phyloP scores from a whole-genome alignment of 2,329 filamentous ascomycete genomes.

The Fusarium falciforme region DNA sequence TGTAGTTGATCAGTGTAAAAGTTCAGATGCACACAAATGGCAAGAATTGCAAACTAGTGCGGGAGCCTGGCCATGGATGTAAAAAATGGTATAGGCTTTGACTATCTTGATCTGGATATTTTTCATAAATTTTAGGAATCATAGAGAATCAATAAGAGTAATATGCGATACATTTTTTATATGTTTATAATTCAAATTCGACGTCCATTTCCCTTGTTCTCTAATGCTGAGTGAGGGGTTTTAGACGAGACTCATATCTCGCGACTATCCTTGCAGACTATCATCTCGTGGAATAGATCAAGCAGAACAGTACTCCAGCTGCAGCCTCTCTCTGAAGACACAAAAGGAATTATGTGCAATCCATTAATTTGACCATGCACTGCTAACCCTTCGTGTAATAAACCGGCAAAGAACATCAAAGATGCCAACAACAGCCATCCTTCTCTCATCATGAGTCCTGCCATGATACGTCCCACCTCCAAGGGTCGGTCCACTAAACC shows the following conservation, averaged over 20 bases:
- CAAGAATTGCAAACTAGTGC: background rate
- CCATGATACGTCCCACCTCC: constrained; percentile 3
- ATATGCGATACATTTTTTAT: background rate
- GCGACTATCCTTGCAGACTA: background rate
- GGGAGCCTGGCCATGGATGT: background rate
- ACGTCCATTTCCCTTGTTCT: background rate
- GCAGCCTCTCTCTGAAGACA: background rate
- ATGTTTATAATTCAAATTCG: background rate
- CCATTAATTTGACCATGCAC: background rate
- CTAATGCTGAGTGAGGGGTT: background rate
- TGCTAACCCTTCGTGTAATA: no score
- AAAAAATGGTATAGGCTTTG: background rate
- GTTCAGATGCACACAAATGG: background rate
- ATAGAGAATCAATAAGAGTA: no score
- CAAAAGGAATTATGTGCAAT: background rate
- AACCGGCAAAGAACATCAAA: background rate
- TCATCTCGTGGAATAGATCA: background rate
- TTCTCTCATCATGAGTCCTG: constrained; percentile 6
- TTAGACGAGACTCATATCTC: background rate
- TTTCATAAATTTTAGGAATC: background rate
- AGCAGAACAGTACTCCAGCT: background rate
- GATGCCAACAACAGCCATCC: background rate
- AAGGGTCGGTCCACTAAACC: constrained; percentile 28
- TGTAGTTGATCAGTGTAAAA: background rate
- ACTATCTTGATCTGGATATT: background rate